A percentile compares a stretch with the other conserved stretches of the same genome.
phyloP scores from a whole-genome alignment of 805 yeast genomes.

The Candida takata region DNA sequence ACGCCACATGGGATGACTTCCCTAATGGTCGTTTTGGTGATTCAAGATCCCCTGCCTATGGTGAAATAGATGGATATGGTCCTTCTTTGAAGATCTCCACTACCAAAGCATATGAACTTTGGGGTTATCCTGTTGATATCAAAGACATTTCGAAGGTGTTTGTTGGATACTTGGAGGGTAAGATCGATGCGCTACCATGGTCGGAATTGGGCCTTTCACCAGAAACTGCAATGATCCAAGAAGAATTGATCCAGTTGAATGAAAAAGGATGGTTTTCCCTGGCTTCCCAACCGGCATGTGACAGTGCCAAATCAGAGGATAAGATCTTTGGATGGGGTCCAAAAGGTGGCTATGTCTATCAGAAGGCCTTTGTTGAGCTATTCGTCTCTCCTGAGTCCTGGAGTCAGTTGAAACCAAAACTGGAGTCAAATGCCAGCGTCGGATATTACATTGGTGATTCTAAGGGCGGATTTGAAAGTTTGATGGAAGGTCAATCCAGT shows the following conservation, averaged over 20 bases:
- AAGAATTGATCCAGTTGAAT: conserved; percentile 76
- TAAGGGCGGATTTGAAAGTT: conserved; percentile 48
- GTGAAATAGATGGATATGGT: conserved; percentile 97
- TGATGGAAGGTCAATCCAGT: conserved; percentile 52
- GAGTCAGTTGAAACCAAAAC: conserved; percentile 46
- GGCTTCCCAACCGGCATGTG: conserved; percentile 94
- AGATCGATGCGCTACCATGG: conserved; percentile 83
- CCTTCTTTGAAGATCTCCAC: conserved; percentile 76
- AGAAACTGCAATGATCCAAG: conserved; percentile 90
- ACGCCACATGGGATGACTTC: conserved; percentile 96
- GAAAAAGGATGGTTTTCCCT: conserved; percentile 72
- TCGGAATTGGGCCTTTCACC: conserved; percentile 78
- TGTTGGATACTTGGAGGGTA: conserved; percentile 64
- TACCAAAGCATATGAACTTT: conserved; percentile 56
- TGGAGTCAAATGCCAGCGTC: conserved; percentile 41
- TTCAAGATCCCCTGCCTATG: conserved; percentile 92
- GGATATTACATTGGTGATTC: conserved; percentile 74
- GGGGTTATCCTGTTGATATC: conserved; percentile 69
- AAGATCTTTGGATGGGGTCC: conserved; percentile 98
- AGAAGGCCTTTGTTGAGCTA: conserved; percentile 89
- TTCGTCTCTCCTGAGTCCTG: conserved; percentile 71
- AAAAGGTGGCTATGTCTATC: conserved; percentile 77
- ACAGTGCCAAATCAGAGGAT: conserved; percentile 72
- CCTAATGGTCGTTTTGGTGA: conserved; percentile 96
- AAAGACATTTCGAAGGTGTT: conserved; percentile 62